Evolutionary conservation across 1,139 yeast species (phyloP), one percentile per base, ranked within the genome.

Genomic region (Blastobotrys illinoisensis): DNA sequence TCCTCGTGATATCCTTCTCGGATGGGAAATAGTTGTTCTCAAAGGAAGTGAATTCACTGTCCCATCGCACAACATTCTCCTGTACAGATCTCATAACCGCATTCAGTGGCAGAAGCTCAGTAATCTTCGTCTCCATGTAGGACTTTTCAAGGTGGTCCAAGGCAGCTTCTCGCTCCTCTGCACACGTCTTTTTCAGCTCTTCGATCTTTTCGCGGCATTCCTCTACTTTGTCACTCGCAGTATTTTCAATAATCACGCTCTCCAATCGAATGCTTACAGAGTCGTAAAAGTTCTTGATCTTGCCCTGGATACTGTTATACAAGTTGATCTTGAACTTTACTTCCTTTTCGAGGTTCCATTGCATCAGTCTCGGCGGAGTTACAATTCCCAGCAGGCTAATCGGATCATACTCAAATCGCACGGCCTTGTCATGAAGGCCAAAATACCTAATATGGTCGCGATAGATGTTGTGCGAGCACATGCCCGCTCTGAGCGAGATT

Each of bases 1-100:
- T 87, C 58, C 90, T 78, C 7, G 96, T 86, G 61, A 95, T 88
- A 76, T 95, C 99, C 65, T 86, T 88, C 69, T 95, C 99, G 14
- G 96, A 84, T 0, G 98, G 98, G 57, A 93, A 79, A 65, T 79
- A 93, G 26, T 77, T 78, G 53, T 79, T 79, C 60, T 88, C 97
- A 71, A 93, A 90, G n/a, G 83, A 88, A 48, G 81, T 79, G 65
- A 95, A 90, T 57, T 87, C 96, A 24, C 72, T 67, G 70, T 93
- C 97, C 99, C 99, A 95, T 49, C 76, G 79, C 21, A 89, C 91
- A 3, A 95, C 95, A 51, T 85, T 74, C 58, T 86, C 91, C 65
- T 93, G 97, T 23, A 93, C 76, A 48, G 79, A 79, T 62, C 95
- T 74, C 21, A 89, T 72, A 1, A 87, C 79, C 0, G 80, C 74